Evolutionary conservation across 768 basidiomycete species (phyloP), one percentile per base, ranked within the genome.

Genomic region (Suillus variegatus): DNA sequence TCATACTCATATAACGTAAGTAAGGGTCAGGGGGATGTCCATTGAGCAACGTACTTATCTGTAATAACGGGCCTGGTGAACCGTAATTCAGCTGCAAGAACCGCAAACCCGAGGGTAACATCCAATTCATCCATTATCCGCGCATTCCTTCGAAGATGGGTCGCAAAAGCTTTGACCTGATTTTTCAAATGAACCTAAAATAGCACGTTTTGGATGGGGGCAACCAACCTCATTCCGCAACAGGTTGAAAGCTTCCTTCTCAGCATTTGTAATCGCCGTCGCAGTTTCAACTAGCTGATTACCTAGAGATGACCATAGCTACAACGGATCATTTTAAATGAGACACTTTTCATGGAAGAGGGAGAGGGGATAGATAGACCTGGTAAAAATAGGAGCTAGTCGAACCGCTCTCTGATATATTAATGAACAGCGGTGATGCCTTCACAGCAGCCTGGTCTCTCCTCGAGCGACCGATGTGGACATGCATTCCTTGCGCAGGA

Each of bases 101-200:
- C 84, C 6, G 95, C 92, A 69, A 97, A 97, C 0, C 89, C 87
- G 3, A 95, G 75, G 0, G 86, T 84, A 16, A 97, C 87, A 72
- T 99, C 96, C 14, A 99, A 77, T 75, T 99, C 95, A 72, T 96
- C 94, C 46, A 95, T 77, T 54, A 95, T 82, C 35, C 86, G 84
- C 5, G 92, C 88, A 72, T 95, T 97, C 36, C 83, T 82, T 67
- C 89, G 84, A n/a, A 98, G 77, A 28, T 79, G 78, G 6, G 76
- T 67, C 13, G 87, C 82, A 67, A 86, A 80, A 16, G 77, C 79
- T 65, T 83, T 89, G 56, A 95, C 88, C 94, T 95, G 66, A 43
- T 25, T 46, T 32, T 60, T 60, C 38, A 20, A 0, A 35, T 67
- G 55, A 71, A 63, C 52, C n/a, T 14, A n/a, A 25, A 38, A 25